Conservation (phyloP, 345 rosid genomes). For the Crucihimalaya himalaica region DNA sequence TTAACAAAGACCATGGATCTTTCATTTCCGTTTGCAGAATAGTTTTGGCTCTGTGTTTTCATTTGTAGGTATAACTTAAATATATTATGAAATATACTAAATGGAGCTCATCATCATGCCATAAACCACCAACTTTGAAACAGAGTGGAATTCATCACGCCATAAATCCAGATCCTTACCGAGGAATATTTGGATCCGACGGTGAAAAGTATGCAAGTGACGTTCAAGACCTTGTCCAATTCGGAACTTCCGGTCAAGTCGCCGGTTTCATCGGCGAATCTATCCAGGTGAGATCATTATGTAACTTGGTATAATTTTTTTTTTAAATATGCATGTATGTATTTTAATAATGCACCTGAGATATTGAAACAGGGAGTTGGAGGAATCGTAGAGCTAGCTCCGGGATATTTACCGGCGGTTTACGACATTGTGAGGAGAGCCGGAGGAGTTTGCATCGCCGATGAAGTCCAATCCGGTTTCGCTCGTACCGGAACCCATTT, state of each 20-base stretch:
- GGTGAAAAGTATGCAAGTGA: conserved; percentile 84
- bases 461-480: conserved; percentile 85
- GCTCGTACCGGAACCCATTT: conserved; percentile 77
- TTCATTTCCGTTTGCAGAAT: too few relatives aligned
- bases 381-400: conserved; percentile 88
- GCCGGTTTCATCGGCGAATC: conserved; percentile 89
- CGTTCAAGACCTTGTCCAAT: conserved; percentile 72
- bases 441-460: conserved; percentile 90
- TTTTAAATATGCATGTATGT: background rate
- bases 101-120: too few relatives aligned
- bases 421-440: conserved; percentile 64
- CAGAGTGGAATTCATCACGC: conserved; percentile 97
- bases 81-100: background rate
- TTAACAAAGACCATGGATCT: too few relatives aligned
- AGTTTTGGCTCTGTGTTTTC: too few relatives aligned
- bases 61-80: too few relatives aligned
- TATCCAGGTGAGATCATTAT: conserved; percentile 56
- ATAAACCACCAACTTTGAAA: conserved; percentile 11
- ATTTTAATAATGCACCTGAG: background rate
- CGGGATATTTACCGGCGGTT: conserved; percentile 77
- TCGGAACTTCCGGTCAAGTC: conserved; percentile 78
- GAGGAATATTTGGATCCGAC: conserved; percentile 86
- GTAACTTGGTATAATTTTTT: too few relatives aligned
- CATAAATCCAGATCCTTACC: conserved; percentile 89
- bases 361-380: conserved; percentile 72